A percentile compares a stretch with the other conserved stretches of the same genome.
These are phyloP conservation scores for Cercospora sp. DNA, from an alignment of 2,329 filamentous ascomycete species.

Conservation along the genomic window DNA sequence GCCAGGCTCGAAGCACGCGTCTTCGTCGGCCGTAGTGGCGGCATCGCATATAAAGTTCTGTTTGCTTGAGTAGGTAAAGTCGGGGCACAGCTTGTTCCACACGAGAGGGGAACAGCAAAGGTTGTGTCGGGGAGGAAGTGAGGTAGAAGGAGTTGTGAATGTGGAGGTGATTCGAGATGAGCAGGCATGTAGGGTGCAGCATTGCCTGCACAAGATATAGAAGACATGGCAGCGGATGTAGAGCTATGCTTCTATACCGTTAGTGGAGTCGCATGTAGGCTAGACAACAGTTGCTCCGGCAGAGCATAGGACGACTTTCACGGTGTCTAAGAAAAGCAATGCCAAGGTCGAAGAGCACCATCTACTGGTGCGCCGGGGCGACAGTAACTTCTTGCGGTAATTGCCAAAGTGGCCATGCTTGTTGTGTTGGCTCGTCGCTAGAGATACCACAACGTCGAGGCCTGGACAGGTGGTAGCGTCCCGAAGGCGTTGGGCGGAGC, in stretches of 20 bases:
- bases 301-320: not conserved
- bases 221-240: not conserved
- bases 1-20: slow-evolving; percentile 18
- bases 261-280: slow-evolving; percentile 13
- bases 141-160: not conserved
- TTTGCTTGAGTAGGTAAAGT: not conserved
- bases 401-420: not conserved
- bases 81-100: not conserved
- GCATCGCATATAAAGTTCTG: slow-evolving; percentile 17
- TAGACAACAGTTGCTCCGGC: slow-evolving; percentile 20
- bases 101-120: not conserved
- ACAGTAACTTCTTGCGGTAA: not conserved
- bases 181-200: slow-evolving; percentile 9
- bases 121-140: not conserved
- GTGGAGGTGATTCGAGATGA: slow-evolving; percentile 13
- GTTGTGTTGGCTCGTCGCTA: slow-evolving; percentile 3
- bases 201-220: slow-evolving; percentile 3
- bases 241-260: not conserved
- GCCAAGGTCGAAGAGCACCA: not conserved
- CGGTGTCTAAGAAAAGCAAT: not conserved
- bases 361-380: not conserved
- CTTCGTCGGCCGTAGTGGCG: slow-evolving; percentile 16
- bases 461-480: not conserved
- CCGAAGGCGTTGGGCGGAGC: not conserved
- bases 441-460: slow-evolving; percentile 9